Evolutionary conservation across 2,329 filamentous ascomycete species (phyloP), one percentile per base, ranked within the genome.

Genomic region (Thermomyces lanuginosus): DNA sequence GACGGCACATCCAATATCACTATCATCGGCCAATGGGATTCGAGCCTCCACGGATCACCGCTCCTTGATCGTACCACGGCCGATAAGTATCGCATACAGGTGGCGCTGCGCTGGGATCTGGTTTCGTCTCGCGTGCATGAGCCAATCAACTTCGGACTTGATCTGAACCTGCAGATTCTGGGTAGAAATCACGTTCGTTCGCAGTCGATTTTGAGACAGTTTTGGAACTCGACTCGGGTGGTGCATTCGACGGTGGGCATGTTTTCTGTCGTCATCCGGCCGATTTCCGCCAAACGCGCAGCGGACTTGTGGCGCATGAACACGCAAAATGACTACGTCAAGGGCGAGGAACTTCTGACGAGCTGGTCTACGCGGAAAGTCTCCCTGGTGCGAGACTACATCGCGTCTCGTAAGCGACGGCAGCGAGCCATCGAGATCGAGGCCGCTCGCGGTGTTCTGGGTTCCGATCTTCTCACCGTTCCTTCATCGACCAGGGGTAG

Each of bases 251-350:
- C 77, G 0, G 80, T 81, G 11, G 74, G 72, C 22, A 80, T 92
- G 32, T 98, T 92, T 53, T 83, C 80, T 1, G 60, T 95, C 26
- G 74, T 74, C 4, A 75, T 95, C 51, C 76, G 82, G 16, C 89
- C 89, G 0, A 75, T 81, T 5, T 83, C 83, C 2, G 83, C 92
- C 26, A 93, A 93, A 54, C 71, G 81, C 24, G 81, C 83, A 1
- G 82, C 82, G 3, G 89, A 98, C 48, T 63, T 98, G 8, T 98
- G 89, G 89, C 72, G 89, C 29, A 82, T 95, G 72, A 91, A 83
- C 50, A 95, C 84, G 9, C 76, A 81, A 33, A 78, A 92, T 43
- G 82, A 92, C 49, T 95, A 93, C 46, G 80, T 98, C 42, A 93
- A 92, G 51, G 89, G 89, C 29, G 84, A 98, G 53, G 89, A 98